phyloP scores from a whole-genome alignment of 306 rosid genomes.

The Cyamopsis tetragonoloba region DNA sequence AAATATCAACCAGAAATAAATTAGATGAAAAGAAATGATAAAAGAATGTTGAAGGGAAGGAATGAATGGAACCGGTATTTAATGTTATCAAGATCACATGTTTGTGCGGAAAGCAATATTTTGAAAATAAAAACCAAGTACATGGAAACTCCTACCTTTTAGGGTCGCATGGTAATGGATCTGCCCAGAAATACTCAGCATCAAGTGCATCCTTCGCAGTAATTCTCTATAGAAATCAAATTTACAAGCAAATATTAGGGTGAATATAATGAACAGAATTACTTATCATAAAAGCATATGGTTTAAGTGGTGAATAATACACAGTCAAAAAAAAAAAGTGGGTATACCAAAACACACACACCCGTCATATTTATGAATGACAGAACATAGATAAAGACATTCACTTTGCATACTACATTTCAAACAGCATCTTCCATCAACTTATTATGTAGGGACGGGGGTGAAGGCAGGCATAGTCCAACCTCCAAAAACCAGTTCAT shows the following conservation, averaged over 20 bases:
- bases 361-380: neutral
- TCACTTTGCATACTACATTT: neutral
- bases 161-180: conserved; percentile 72
- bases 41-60: neutral
- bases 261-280: neutral
- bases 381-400: neutral
- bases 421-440: neutral
- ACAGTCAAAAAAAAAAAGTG: no score
- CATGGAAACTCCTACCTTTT: conserved; percentile 39
- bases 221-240: conserved; percentile 44
- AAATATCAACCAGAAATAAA: neutral
- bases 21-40: neutral
- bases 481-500: no score
- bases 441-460: no score
- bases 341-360: neutral
- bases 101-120: neutral
- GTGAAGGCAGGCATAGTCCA: no score
- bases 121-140: neutral
- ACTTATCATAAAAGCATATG: neutral
- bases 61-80: neutral
- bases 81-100: neutral
- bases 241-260: conserved; percentile 1
- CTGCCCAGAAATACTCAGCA: conserved; percentile 73
- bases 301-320: neutral
- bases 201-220: conserved; percentile 66